Conservation (phyloP, 257 asterid genomes). For the Petunia secreta region DNA sequence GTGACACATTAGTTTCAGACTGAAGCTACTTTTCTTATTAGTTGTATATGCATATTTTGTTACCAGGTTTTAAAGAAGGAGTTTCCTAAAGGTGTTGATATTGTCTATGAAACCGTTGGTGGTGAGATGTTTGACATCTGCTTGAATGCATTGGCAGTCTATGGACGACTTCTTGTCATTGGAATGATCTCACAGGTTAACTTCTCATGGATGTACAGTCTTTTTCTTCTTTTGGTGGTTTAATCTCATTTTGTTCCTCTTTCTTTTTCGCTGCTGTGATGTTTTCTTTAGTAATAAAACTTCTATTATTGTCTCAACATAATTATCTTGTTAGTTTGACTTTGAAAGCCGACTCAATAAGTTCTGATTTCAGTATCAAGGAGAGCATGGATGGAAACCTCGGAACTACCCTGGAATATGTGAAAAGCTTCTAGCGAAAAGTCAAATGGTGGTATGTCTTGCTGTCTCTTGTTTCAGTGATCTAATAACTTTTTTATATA, state of each 20-base stretch:
- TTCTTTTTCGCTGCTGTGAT: neutral
- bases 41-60: constrained; percentile 2
- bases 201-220: constrained; percentile 15
- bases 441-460: constrained; percentile 89
- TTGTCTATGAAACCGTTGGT: constrained; percentile 92
- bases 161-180: constrained; percentile 88
- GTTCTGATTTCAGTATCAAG: constrained; percentile 77
- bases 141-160: constrained; percentile 82
- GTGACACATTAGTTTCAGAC: neutral
- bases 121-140: constrained; percentile 90
- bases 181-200: constrained; percentile 97
- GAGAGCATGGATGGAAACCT: constrained; percentile 93
- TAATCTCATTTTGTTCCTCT: constrained; percentile 5
- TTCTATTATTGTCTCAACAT: neutral
- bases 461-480: constrained; percentile 21
- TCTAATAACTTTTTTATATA: neutral
- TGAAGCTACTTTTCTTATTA: constrained; percentile 16
- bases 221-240: constrained; percentile 15
- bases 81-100: constrained; percentile 89
- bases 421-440: constrained; percentile 85
- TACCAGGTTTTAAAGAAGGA: constrained; percentile 77
- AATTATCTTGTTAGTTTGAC: constrained; percentile 22
- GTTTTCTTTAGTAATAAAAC: neutral
- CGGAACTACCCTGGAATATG: constrained; percentile 77
- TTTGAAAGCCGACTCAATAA: constrained; percentile 25